Evolutionary conservation across 176 grass and related monocot genomes (phyloP).

Genomic region (Olyra latifolia): DNA sequence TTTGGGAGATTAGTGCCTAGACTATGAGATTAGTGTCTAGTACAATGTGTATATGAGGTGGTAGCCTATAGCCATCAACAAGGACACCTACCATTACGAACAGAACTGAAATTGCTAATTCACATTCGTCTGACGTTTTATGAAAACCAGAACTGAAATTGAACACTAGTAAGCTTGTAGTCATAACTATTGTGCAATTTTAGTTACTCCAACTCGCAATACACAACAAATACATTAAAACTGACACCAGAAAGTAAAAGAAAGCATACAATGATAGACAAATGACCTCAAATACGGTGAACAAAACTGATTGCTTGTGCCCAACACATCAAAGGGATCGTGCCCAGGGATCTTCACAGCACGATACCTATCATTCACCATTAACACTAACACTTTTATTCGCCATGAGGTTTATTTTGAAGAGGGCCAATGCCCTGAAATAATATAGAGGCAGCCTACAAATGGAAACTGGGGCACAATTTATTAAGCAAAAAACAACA

Average conservation of each 20-base stretch:
- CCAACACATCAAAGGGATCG: background rate
- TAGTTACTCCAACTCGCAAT: background rate
- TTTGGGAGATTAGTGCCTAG: too few relatives aligned
- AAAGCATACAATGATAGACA: background rate
- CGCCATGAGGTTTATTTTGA: background rate
- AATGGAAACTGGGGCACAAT: conserved; percentile 7
- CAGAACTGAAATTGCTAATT: too few relatives aligned
- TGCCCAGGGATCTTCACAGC: background rate
- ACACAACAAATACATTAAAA: background rate
- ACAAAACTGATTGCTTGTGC: background rate
- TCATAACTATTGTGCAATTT: too few relatives aligned
- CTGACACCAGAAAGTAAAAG: background rate
- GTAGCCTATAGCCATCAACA: too few relatives aligned
- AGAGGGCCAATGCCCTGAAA: background rate
- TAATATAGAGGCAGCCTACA: conserved; percentile 15
- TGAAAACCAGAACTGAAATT: too few relatives aligned
- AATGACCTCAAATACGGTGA: background rate
- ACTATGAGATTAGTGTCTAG: too few relatives aligned
- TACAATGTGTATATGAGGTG: too few relatives aligned
- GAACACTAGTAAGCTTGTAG: too few relatives aligned
- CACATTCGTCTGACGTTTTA: too few relatives aligned
- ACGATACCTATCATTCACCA: background rate
- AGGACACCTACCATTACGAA: too few relatives aligned
- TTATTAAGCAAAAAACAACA: conserved; percentile 9
- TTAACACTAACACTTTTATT: background rate